A percentile compares a stretch with the other conserved stretches of the same genome.
Evolutionary conservation across 768 basidiomycete genomes (phyloP).

Genomic region (Collybia sordida): DNA sequence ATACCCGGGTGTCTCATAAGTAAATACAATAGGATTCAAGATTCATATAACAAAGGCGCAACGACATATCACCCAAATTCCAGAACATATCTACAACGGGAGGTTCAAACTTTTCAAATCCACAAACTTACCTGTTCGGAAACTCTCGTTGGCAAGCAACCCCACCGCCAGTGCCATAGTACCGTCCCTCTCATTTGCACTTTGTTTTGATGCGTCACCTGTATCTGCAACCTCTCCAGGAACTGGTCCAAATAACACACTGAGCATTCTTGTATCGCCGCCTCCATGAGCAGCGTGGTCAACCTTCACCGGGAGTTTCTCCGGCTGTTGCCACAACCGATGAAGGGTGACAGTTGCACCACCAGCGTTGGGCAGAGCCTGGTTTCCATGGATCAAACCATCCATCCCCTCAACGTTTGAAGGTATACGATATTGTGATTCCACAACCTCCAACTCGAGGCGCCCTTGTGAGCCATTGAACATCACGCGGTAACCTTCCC

Average conservation of each 20-base stretch:
- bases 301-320: constrained; percentile 36
- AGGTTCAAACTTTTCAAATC: constrained; percentile 30
- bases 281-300: constrained; percentile 48
- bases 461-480: constrained; percentile 53
- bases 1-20: no score
- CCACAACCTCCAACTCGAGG: constrained; percentile 51
- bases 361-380: constrained; percentile 41
- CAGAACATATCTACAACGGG: constrained; percentile 16
- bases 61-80: no score
- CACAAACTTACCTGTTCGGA: constrained; percentile 42
- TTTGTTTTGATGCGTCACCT: constrained; percentile 44
- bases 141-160: constrained; percentile 48
- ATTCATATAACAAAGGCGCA: no score
- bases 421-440: constrained; percentile 35
- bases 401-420: constrained; percentile 24
- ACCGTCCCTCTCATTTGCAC: constrained; percentile 48
- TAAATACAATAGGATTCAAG: no score
- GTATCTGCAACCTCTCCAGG: constrained; percentile 38
- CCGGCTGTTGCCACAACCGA: constrained; percentile 41
- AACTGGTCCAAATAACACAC: constrained; percentile 44
- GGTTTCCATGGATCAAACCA: constrained; percentile 35
- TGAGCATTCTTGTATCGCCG: constrained; percentile 47
- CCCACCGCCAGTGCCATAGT: constrained; percentile 47
- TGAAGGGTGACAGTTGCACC: constrained; percentile 42
- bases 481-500: constrained; percentile 52